Percentiles rank a stretch among this genome's conserved stretches.
Evolutionary conservation across 2,329 filamentous ascomycete genomes (phyloP).

Genomic region (Rhynchosporium agropyri): DNA sequence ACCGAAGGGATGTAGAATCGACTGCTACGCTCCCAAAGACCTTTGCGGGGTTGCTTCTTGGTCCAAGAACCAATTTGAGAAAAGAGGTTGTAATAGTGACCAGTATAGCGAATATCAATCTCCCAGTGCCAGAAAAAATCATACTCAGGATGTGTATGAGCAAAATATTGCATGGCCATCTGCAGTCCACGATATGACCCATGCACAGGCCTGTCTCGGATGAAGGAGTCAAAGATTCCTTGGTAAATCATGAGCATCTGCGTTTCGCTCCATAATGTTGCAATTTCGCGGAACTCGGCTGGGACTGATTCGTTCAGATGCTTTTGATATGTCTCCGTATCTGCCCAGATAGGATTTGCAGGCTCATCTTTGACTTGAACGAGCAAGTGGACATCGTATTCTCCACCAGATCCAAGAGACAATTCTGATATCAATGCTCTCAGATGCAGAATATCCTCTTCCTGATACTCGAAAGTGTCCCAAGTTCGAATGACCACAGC

Average conservation of each 20-base stretch:
- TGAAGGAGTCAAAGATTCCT: constrained; percentile 77
- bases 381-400: constrained; percentile 84
- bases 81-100: constrained; percentile 79
- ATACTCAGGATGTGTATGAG: constrained; percentile 84
- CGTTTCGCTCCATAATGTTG: constrained; percentile 89
- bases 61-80: constrained; percentile 71
- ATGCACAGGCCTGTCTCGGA: constrained; percentile 74
- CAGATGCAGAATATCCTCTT: constrained; percentile 80
- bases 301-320: constrained; percentile 72
- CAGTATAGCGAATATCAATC: constrained; percentile 88
- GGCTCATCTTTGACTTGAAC: constrained; percentile 84
- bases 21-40: constrained; percentile 78
- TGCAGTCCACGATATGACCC: constrained; percentile 90
- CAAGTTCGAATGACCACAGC: constrained; percentile 82
- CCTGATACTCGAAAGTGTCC: constrained; percentile 76
- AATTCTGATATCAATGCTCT: constrained; percentile 84
- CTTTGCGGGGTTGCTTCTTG: constrained; percentile 73
- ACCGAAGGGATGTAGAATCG: constrained; percentile 77
- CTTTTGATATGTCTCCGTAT: constrained; percentile 66
- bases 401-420: constrained; percentile 76
- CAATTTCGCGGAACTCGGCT: constrained; percentile 83
- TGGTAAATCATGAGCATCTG: constrained; percentile 93
- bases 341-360: constrained; percentile 76
- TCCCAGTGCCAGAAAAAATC: constrained; percentile 96
- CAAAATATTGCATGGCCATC: constrained; percentile 95